phyloP scores from a whole-genome alignment of 169 alveolate species.

The Blepharisma undulans region DNA sequence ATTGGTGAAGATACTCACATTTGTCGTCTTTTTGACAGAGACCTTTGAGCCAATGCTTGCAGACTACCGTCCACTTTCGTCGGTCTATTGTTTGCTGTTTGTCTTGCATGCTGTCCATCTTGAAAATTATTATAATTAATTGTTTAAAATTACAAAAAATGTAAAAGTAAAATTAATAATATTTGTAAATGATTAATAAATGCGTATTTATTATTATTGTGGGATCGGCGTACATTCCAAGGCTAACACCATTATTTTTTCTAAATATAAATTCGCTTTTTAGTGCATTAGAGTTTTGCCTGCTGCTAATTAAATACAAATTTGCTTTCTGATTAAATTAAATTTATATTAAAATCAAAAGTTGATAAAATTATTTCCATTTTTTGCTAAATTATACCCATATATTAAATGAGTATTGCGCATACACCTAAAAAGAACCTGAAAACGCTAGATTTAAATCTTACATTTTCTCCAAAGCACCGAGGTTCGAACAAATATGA shows the following conservation, averaged over 20 bases:
- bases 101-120: not conserved
- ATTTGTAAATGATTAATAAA: too few species aligned
- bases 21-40: slow-evolving; percentile 93
- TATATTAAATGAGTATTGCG: not conserved
- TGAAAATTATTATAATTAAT: not conserved
- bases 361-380: not conserved
- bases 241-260: too few species aligned
- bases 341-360: too few species aligned
- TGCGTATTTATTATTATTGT: too few species aligned
- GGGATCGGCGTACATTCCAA: too few species aligned
- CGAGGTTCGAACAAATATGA: not conserved
- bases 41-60: slow-evolving; percentile 92
- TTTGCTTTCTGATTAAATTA: too few species aligned
- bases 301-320: too few species aligned
- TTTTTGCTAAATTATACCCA: not conserved
- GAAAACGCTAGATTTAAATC: not conserved
- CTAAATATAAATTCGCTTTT: too few species aligned
- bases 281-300: too few species aligned
- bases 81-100: slow-evolving; percentile 21
- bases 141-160: too few species aligned
- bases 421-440: not conserved
- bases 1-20: slow-evolving; percentile 91
- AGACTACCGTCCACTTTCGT: slow-evolving; percentile 87
- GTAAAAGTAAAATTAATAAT: too few species aligned
- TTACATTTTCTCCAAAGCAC: not conserved